These are phyloP conservation scores for Penicillium bialowiezense DNA, from an alignment of 495 filamentous ascomycete species.

Conservation along the genomic window DNA sequence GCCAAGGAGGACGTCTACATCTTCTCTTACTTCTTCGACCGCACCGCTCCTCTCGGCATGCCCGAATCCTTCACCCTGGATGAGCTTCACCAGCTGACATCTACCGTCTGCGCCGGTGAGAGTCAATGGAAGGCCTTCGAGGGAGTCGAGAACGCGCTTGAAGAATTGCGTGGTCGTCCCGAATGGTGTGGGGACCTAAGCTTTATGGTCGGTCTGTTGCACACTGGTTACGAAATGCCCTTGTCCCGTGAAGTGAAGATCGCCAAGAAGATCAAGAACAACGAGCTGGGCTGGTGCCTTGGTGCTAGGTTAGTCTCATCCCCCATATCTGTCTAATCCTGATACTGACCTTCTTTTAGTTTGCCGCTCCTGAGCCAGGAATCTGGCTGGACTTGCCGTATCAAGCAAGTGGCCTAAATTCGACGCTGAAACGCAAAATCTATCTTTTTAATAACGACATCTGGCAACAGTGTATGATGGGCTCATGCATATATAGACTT, in stretches of 20 bases:
- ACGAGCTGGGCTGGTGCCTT: constrained; percentile 96
- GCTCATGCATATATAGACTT: constrained; percentile 35
- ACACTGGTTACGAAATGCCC: constrained; percentile 98
- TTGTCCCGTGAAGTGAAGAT: constrained; percentile 93
- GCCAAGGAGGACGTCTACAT: constrained; percentile 89
- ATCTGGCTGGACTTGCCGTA: constrained; percentile 72
- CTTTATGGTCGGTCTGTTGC: constrained; percentile 88
- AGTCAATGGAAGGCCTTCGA: constrained; percentile 74
- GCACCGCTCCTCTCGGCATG: constrained; percentile 88
- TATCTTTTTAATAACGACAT: constrained; percentile 26
- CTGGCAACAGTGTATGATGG: constrained; percentile 23
- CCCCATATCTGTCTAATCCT: not conserved
- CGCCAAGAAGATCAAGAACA: constrained; percentile 96
- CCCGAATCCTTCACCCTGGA: constrained; percentile 87
- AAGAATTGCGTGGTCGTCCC: constrained; percentile 73
- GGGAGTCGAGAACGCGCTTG: constrained; percentile 64
- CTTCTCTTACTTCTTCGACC: constrained; percentile 97
- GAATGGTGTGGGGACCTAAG: constrained; percentile 93
- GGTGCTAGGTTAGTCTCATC: constrained; percentile 76
- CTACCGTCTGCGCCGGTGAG: constrained; percentile 80
- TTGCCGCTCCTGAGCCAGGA: constrained; percentile 70
- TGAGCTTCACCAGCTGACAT: constrained; percentile 80
- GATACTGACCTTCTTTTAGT: constrained; percentile 46
- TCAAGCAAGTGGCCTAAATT: constrained; percentile 57
- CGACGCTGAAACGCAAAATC: constrained; percentile 17